phyloP scores from a whole-genome alignment of 306 rosid genomes.

The Astragalus membranaceus region DNA sequence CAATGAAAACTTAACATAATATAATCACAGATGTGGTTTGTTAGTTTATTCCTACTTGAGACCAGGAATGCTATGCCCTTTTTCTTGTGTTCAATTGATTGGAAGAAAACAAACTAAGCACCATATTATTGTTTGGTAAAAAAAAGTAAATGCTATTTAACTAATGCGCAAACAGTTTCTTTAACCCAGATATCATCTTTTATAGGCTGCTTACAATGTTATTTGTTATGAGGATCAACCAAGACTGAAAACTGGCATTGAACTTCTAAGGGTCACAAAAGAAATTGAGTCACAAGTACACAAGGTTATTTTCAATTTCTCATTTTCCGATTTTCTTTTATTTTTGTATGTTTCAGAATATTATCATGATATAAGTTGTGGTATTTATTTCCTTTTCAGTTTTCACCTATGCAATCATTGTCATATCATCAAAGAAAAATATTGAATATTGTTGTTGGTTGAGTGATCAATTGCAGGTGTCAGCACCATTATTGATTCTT shows the following conservation, averaged over 20 bases:
- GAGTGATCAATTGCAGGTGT: constrained; percentile 40
- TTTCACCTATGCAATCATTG: not conserved
- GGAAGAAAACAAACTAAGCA: not conserved
- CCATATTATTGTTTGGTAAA: no score
- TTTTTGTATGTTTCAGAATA: not conserved
- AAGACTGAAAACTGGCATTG: constrained; percentile 70
- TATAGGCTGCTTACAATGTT: constrained; percentile 76
- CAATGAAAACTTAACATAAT: not conserved
- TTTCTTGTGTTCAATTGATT: not conserved
- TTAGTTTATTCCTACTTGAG: not conserved
- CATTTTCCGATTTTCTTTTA: not conserved
- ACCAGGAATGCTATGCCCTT: not conserved
- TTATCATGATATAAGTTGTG: not conserved
- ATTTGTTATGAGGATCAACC: constrained; percentile 51
- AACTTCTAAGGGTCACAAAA: constrained; percentile 50
- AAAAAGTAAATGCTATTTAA: not conserved
- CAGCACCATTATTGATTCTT: constrained; percentile 68
- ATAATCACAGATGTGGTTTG: not conserved
- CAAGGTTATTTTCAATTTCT: constrained; percentile 34
- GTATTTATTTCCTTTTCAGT: not conserved
- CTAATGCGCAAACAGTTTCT: not conserved
- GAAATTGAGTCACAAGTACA: constrained; percentile 61
- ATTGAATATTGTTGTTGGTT: not conserved
- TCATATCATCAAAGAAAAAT: not conserved
- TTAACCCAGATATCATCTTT: not conserved